Evolutionary conservation across 2,329 filamentous ascomycete species (phyloP).

Genomic region (Curvularia hawaiiensis): DNA sequence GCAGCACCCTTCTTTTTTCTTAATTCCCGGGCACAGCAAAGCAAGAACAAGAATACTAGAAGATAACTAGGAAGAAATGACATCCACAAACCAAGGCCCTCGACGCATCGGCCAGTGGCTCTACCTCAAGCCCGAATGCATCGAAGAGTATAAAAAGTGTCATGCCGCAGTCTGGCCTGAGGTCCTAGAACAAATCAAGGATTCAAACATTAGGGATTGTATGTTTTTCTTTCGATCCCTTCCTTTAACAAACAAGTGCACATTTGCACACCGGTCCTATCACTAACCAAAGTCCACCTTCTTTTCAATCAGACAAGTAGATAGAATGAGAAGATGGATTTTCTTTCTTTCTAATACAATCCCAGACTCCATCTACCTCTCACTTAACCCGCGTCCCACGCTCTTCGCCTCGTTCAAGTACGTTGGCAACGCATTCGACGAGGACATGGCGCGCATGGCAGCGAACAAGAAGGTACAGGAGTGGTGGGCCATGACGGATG

Average conservation of each 20-base stretch:
- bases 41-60: neutral
- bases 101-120: conserved; percentile 73
- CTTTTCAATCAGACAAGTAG: too few species aligned
- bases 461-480: conserved; percentile 73
- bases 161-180: conserved; percentile 79
- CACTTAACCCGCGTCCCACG: conserved; percentile 61
- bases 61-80: neutral
- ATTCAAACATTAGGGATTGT: conserved; percentile 74
- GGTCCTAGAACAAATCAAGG: conserved; percentile 75
- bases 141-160: conserved; percentile 73
- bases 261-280: too few species aligned
- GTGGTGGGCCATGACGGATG: conserved; percentile 84
- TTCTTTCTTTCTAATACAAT: neutral
- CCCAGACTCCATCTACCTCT: conserved; percentile 71
- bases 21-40: neutral
- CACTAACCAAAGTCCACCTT: too few species aligned
- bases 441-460: conserved; percentile 77
- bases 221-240: conserved; percentile 48
- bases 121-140: conserved; percentile 69
- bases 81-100: conserved; percentile 33
- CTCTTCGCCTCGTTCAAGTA: conserved; percentile 82
- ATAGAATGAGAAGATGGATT: neutral
- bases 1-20: neutral
- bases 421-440: conserved; percentile 72
- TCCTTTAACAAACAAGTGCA: too few species aligned